Base-by-base conservation (phyloP, 2,329 filamentous ascomycete genomes). In the Trichoderma sp. region DNA sequence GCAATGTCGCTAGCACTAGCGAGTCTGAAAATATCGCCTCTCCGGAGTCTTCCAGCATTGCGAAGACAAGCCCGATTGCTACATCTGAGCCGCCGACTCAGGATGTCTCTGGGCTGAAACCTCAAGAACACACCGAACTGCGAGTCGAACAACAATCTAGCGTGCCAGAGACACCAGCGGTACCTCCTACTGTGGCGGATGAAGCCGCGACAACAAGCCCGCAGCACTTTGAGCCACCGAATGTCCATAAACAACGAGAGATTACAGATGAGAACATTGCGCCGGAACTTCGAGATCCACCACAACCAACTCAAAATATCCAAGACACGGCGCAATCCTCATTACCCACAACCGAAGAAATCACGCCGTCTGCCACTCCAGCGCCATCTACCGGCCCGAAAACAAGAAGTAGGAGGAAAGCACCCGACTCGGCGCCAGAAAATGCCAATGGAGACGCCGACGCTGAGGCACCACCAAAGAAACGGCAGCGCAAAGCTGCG, bases 401-500 rank as follows among this genome's bases (percentile, higher is more conserved):
- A 16, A 59, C 76, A n/a, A 75, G 62, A 33, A 69, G 35, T 4
- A 72, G 60, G 16, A 68, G 71, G 50, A 59, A 78, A 77, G 64
- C 60, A 41, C 18, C 76, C 64, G 18, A 75, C 74, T 35, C 38
- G 14, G 29, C 45, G 71, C 68, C 76, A n/a, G 80, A 76, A 68
- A 76, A 78, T 31, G 77, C 77, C 14, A 77, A 77, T 11, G 75
- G 35, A 5, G 78, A 77, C 2, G 78, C 75, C 16, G 79, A 79
- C 18, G 78, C 75, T 12, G 62, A 67, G n/a, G n/a, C 79, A 18
- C 77, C 76, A 45, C 81, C 83, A 5, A 82, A 79, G 76, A 84
- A 84, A 75, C 81, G 83, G 12, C 82, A 81, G 75, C 79, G 80
- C 38, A 83, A 83, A 69, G 64, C 82, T n/a, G 56, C 77, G n/a